Evolutionary conservation across 1,284 basidiomycete species (phyloP), one percentile per base, ranked within the genome.

Genomic region (Pholiota adiposa): DNA sequence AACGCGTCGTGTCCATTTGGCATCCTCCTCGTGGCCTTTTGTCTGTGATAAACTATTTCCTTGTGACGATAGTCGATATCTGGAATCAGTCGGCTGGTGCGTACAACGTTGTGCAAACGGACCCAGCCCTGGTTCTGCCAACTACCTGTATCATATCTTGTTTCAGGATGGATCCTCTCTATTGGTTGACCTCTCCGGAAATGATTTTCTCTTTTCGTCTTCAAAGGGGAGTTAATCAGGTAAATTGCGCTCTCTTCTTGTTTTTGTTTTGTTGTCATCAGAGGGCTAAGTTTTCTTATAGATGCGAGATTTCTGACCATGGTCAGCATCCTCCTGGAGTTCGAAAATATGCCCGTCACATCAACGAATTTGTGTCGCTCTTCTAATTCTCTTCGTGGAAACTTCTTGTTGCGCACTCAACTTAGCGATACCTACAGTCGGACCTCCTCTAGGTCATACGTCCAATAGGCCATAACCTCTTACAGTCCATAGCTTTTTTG

Each of bases 11-110:
- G 18, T 7, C 23, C n/a, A 11, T n/a, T 29, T n/a, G n/a, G n/a
- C n/a, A n/a, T n/a, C n/a, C n/a, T 11, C 36, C 38, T 9, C 14
- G 11, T 16, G 25, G 48, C 27, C 31, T 25, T 21, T 29, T 41
- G n/a, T n/a, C n/a, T 19, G 16, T 9, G 56, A 44, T 11, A 46
- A 27, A 4, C 9, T 14, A n/a, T n/a, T n/a, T 27, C 19, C 41
- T 52, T 27, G 52, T 4, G 16, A 34, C 5, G 43, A 52, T 14
- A 52, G 18, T 6, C 50, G 56, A 3, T 44, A 44, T 34, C n/a
- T 58, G 29, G 19, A 41, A n/a, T 51, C 40, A 14, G 31, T 58
- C 38, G 56, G 56, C 31, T 58, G 56, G 56, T 58, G 56, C 25
- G 36, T 46, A 25, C 38, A 41, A 34, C 16, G 19, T 19, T 31